Conservation (phyloP, 352 stramenopile genomes). For the Phytophthora aleatoria region DNA sequence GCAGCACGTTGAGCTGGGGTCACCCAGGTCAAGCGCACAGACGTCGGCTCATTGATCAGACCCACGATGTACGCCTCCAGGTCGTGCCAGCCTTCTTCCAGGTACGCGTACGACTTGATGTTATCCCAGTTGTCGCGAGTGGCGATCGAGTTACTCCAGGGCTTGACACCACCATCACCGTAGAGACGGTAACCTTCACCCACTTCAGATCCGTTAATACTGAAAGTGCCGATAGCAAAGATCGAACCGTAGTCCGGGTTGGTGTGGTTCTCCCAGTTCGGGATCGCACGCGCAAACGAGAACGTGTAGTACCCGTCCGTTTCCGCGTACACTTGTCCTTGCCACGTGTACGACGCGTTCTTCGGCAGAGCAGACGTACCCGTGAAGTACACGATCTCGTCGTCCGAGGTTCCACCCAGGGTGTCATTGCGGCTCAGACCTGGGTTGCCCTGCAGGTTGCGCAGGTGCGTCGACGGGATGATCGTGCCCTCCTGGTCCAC, state of each 20-base stretch:
- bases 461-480: conserved; percentile 38
- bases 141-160: conserved; percentile 39
- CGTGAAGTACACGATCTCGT: conserved; percentile 38
- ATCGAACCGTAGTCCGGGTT: conserved; percentile 30
- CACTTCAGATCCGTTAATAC: conserved; percentile 27
- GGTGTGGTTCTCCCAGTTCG: conserved; percentile 35
- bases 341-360: conserved; percentile 36
- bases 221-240: conserved; percentile 13
- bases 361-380: conserved; percentile 25
- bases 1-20: conserved; percentile 32
- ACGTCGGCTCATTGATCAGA: conserved; percentile 34
- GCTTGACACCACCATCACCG: conserved; percentile 33
- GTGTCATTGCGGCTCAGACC: conserved; percentile 31
- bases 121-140: conserved; percentile 40
- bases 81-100: conserved; percentile 35
- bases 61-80: conserved; percentile 31
- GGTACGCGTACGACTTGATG: conserved; percentile 38
- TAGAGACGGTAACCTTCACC: conserved; percentile 32
- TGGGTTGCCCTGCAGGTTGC: conserved; percentile 29
- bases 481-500: conserved; percentile 33
- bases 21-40: conserved; percentile 37
- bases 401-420: conserved; percentile 18
- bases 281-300: conserved; percentile 32
- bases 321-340: conserved; percentile 33
- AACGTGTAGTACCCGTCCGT: conserved; percentile 32